Conservation (phyloP, 352 stramenopile species). For the Phytophthora fragariaefolia region DNA sequence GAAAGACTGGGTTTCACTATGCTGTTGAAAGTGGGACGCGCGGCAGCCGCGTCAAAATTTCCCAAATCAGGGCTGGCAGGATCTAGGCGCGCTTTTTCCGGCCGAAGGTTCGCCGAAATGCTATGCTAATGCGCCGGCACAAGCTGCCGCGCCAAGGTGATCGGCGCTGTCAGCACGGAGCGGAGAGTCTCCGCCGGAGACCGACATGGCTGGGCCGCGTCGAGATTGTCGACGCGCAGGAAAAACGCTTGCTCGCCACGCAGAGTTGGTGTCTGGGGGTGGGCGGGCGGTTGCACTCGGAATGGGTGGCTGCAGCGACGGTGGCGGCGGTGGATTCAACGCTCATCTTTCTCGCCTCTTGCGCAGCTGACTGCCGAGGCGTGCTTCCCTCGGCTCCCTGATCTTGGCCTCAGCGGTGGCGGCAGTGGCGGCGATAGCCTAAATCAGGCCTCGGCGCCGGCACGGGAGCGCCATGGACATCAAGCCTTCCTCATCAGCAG, state of each 20-base stretch:
- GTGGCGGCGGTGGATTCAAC: constrained; percentile 15
- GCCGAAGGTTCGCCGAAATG: not conserved
- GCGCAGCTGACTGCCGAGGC: constrained; percentile 26
- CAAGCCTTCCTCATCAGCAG: no score
- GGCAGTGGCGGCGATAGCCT: constrained; percentile 24
- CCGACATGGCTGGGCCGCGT: no score
- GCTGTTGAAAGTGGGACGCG: constrained; percentile 25
- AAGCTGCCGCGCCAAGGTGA: no score
- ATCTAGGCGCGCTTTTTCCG: not conserved
- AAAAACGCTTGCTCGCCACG: not conserved
- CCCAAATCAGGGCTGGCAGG: constrained; percentile 26
- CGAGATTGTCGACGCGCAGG: no score
- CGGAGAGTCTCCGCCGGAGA: no score
- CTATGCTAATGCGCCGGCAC: not conserved
- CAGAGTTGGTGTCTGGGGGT: not conserved
- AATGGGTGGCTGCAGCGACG: constrained; percentile 12
- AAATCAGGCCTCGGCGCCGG: constrained; percentile 18
- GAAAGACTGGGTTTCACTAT: constrained; percentile 26
- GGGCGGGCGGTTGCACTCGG: not conserved
- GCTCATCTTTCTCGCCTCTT: constrained; percentile 29
- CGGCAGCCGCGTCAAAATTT: constrained; percentile 35
- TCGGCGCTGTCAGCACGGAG: no score
- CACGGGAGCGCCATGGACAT: no score
- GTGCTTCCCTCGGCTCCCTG: constrained; percentile 22
- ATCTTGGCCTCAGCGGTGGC: not conserved